These are phyloP conservation scores for Erythrobasidium yunnanense DNA, from an alignment of 768 basidiomycete genomes.

Conservation along the genomic window DNA sequence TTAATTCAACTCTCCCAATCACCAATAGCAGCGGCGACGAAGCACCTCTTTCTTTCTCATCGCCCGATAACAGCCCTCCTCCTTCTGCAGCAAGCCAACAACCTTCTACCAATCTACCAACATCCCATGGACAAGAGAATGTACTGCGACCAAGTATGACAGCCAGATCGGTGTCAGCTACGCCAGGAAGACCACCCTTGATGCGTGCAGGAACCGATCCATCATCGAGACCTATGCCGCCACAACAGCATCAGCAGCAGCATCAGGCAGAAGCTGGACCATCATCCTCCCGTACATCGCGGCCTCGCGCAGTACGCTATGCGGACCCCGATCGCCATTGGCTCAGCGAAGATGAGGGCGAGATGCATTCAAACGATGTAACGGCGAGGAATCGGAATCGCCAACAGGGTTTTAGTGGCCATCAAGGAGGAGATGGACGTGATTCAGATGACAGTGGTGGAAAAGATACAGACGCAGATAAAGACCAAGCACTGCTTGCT, in stretches of 20 bases:
- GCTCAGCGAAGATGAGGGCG: conserved; percentile 35
- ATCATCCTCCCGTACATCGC: neutral
- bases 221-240: no score
- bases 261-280: conserved; percentile 2
- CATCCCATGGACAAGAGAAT: neutral
- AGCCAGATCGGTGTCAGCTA: no score
- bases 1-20: neutral
- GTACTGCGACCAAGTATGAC: neutral
- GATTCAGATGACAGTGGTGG: neutral
- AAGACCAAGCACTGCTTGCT: neutral
- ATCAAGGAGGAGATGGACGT: neutral
- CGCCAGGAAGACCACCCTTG: no score
- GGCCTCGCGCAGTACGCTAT: neutral
- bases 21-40: neutral
- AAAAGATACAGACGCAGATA: conserved; percentile 3
- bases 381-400: neutral
- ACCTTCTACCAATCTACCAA: neutral
- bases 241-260: neutral
- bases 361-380: neutral
- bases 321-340: conserved; percentile 35
- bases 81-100: neutral
- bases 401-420: neutral
- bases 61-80: neutral
- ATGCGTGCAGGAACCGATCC: no score
- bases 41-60: neutral